Evolutionary conservation across 345 rosid genomes (phyloP).

Genomic region (Eutrema yunnanense): DNA sequence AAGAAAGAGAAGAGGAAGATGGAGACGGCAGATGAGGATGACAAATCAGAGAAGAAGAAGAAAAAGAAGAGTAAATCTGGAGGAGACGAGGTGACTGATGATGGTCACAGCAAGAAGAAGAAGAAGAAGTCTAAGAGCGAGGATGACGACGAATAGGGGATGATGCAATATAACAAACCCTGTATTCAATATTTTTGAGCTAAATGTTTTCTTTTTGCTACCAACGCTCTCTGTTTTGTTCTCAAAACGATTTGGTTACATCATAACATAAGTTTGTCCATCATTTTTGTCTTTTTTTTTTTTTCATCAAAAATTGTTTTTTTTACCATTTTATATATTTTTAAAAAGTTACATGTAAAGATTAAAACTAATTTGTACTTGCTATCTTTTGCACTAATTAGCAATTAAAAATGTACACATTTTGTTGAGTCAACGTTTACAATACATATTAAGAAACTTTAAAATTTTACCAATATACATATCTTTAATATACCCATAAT

Average conservation of each 20-base stretch:
- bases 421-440: too few species aligned
- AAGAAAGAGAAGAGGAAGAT: slow-evolving; percentile 30
- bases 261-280: background rate
- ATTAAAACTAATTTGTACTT: background rate
- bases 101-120: slow-evolving; percentile 28
- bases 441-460: too few species aligned
- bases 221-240: slow-evolving; percentile 2
- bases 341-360: too few species aligned
- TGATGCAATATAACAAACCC: slow-evolving; percentile 9
- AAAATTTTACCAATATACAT: too few species aligned
- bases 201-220: background rate
- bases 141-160: slow-evolving; percentile 23
- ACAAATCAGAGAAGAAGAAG: slow-evolving; percentile 27
- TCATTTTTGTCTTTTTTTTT: background rate
- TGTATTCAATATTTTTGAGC: slow-evolving; percentile 11
- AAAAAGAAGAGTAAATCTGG: slow-evolving; percentile 29
- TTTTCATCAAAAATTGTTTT: too few species aligned
- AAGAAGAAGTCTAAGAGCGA: slow-evolving; percentile 29
- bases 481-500: too few species aligned
- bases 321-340: too few species aligned
- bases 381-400: background rate
- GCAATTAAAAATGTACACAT: background rate
- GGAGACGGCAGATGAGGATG: slow-evolving; percentile 16
- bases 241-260: background rate
- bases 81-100: slow-evolving; percentile 21